Base-by-base conservation (phyloP, 805 yeast genomes). In the Lipomyces orientalis region DNA sequence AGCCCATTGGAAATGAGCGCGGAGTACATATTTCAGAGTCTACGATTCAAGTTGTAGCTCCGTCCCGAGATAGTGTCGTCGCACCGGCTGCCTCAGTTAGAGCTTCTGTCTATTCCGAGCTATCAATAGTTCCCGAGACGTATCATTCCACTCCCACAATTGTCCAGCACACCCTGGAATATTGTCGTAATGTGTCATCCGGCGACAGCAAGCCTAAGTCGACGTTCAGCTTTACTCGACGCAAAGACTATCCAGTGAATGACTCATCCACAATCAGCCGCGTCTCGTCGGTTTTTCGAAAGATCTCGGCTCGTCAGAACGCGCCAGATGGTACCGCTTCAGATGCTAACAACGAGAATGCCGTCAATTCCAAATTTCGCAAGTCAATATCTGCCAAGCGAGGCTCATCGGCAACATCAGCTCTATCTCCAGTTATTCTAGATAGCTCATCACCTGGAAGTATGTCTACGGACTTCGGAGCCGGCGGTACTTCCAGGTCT, bases 381-480 rank as follows among this genome's bases (percentile, higher is more conserved):
- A 16, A 51, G 43, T 6, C 43, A 12, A 25, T 29, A 16, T 39
- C 62, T 16, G 34, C 43, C 12, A 61, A 63, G 34, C 60, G 62
- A 5, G 61, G 64, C 6, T 64, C 70, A 2, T 34, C 61, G 9
- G 63, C 61, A 14, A 51, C 61, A 14, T 19, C 66, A 3, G 37
- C 51, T 16, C 14, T 64, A 51, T 67, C 70, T 19, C 69, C 69
- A n/a, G 55, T 51, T 43, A 46, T 59, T 4, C 58, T 62, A 19
- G 62, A 54, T 16, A 37, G 12, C 8, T 61, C 43, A 2, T 62
- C 66, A n/a, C 69, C 66, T 14, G 52, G 61, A 1, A 60, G 61
- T 25, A 37, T 31, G 1, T 55, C 57, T 4, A 55, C 66, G 2
- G 63, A 66, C 54, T 60, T 63, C 51, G 25, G 58, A 8, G 60